phyloP scores from a whole-genome alignment of 169 alveolate species.

The Babesia ovis region DNA sequence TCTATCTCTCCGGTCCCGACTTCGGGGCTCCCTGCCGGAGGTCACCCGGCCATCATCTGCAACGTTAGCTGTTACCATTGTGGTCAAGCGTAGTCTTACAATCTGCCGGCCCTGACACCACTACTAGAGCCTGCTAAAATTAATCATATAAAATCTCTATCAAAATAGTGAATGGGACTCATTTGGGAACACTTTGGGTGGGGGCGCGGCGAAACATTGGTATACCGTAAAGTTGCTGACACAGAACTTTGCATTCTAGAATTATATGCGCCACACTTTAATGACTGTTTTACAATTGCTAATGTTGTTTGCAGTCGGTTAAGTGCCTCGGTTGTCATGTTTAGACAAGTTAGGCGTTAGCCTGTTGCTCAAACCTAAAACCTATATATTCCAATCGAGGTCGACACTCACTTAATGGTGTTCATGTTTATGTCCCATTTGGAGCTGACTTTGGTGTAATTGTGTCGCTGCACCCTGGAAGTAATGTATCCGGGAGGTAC shows the following conservation, averaged over 20 bases:
- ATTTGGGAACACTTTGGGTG: not conserved
- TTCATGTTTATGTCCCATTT: conserved; percentile 61
- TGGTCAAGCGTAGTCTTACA: conserved; percentile 24
- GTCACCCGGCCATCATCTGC: conserved; percentile 23
- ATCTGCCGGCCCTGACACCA: not conserved
- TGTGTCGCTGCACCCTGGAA: conserved; percentile 62
- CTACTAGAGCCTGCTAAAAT: not conserved
- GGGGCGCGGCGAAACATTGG: conserved; percentile 28
- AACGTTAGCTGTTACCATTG: conserved; percentile 40
- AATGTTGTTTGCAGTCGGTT: too few species aligned
- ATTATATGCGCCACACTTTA: too few species aligned
- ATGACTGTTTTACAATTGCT: too few species aligned
- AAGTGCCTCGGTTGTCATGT: too few species aligned
- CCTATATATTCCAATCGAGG: not conserved
- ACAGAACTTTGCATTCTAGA: too few species aligned
- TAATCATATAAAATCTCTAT: not conserved
- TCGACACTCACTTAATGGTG: conserved; percentile 17
- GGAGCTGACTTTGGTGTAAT: conserved; percentile 36
- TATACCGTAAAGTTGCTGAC: too few species aligned
- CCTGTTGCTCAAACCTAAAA: conserved; percentile 9
- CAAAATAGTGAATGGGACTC: not conserved
- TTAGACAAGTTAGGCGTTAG: conserved; percentile 1
- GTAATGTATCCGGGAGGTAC: not conserved
- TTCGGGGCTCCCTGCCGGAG: conserved; percentile 22
- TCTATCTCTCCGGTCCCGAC: conserved; percentile 13